Evolutionary conservation across 1,284 basidiomycete species (phyloP).

Genomic region (Xanthoconium separans): DNA sequence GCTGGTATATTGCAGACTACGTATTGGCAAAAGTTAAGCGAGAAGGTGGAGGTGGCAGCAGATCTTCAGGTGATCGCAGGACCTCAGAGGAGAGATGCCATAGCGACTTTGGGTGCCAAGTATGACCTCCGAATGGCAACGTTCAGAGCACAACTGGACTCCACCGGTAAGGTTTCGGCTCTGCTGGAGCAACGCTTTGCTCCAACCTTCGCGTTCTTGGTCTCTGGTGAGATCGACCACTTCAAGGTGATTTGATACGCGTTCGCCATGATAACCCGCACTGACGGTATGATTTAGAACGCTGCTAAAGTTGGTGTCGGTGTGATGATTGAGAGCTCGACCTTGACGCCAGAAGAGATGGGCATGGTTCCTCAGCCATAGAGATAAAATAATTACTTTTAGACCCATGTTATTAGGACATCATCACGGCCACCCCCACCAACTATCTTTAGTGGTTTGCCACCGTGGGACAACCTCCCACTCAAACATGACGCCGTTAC

Average conservation of each 20-base stretch:
- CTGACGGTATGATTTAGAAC: slow-evolving; percentile 54
- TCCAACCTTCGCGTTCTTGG: slow-evolving; percentile 91
- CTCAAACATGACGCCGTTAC: slow-evolving; percentile 16
- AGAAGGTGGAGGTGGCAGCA: slow-evolving; percentile 98
- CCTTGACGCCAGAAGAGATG: slow-evolving; percentile 79
- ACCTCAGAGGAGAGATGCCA: slow-evolving; percentile 82
- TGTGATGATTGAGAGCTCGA: slow-evolving; percentile 91
- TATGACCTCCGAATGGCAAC: slow-evolving; percentile 95
- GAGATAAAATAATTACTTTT: slow-evolving; percentile 34
- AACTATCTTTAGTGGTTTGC: not conserved
- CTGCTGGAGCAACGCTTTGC: slow-evolving; percentile 95
- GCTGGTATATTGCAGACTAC: slow-evolving; percentile 87
- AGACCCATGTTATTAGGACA: slow-evolving; percentile 26
- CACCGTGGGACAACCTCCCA: slow-evolving; percentile 19
- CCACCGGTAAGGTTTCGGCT: slow-evolving; percentile 91
- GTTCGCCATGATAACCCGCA: not conserved
- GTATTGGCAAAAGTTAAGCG: slow-evolving; percentile 95
- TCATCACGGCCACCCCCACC: slow-evolving; percentile 15
- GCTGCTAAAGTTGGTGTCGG: slow-evolving; percentile 93
- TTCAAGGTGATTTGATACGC: slow-evolving; percentile 68
- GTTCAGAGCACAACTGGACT: slow-evolving; percentile 91
- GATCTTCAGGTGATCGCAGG: slow-evolving; percentile 86
- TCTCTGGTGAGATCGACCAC: slow-evolving; percentile 98
- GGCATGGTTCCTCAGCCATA: slow-evolving; percentile 48
- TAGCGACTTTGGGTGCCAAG: slow-evolving; percentile 92